These are phyloP conservation scores for Chaetomium fimeti DNA, from an alignment of 495 filamentous ascomycete species.

Conservation along the genomic window DNA sequence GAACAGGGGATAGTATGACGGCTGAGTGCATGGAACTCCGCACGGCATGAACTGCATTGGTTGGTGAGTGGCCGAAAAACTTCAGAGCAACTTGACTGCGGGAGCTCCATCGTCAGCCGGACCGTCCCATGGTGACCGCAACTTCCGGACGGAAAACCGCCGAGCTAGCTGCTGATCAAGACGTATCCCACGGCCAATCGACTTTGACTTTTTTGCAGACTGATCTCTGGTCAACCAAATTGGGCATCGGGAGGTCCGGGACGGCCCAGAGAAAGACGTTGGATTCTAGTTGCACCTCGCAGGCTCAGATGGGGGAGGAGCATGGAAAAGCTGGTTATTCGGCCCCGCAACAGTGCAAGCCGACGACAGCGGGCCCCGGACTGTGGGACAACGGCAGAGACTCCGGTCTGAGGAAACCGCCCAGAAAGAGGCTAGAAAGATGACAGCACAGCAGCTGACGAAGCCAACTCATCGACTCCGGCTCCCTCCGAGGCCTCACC, in stretches of 20 bases:
- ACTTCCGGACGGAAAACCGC: slow-evolving; percentile 7
- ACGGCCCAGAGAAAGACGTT: background rate
- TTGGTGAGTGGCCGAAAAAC: slow-evolving; percentile 2
- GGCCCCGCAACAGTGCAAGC: background rate
- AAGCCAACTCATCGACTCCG: background rate
- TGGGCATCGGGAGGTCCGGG: background rate
- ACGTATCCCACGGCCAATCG: slow-evolving; percentile 14
- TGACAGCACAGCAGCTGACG: background rate
- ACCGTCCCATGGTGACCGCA: slow-evolving; percentile 24
- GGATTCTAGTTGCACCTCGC: slow-evolving; percentile 2
- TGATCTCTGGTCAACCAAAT: slow-evolving; percentile 1
- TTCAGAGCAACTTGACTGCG: background rate
- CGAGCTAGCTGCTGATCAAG: slow-evolving; percentile 18
- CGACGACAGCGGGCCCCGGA: slow-evolving; percentile 4
- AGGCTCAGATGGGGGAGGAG: too few species aligned
- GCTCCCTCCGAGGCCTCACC: slow-evolving; percentile 20
- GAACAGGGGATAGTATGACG: slow-evolving; percentile 9
- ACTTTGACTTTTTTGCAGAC: background rate
- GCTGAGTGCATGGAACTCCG: slow-evolving; percentile 14
- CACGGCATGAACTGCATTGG: slow-evolving; percentile 12
- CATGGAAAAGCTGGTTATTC: background rate
- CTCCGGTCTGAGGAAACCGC: background rate
- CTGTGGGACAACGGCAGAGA: slow-evolving; percentile 9
- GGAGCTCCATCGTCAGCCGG: slow-evolving; percentile 19
- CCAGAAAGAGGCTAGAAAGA: background rate